Percentiles rank a stretch among this genome's conserved stretches.
Conservation (phyloP, 768 basidiomycete genomes). For the Mycena alexandri region DNA sequence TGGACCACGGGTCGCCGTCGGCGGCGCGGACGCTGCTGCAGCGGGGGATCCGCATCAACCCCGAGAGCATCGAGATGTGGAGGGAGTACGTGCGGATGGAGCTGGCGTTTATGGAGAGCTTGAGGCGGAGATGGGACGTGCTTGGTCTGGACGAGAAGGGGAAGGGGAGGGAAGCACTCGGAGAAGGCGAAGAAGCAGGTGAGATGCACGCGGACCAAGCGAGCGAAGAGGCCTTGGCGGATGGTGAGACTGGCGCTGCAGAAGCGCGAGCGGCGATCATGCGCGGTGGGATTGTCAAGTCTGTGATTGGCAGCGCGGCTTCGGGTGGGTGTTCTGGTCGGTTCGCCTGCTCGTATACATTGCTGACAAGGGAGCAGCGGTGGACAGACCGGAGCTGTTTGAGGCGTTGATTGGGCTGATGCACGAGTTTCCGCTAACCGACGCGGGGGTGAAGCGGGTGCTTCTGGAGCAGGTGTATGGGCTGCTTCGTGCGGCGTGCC, state of each 20-base stretch:
- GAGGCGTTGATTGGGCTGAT: constrained; percentile 53
- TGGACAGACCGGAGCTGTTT: constrained; percentile 59
- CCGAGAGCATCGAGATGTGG: constrained; percentile 84
- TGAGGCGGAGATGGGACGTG: constrained; percentile 83
- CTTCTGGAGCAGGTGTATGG: constrained; percentile 55
- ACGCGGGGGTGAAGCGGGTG: constrained; percentile 41
- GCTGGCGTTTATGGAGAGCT: constrained; percentile 83
- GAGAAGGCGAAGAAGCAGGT: constrained; percentile 40
- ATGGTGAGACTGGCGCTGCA: constrained; percentile 52
- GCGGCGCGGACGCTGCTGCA: constrained; percentile 87
- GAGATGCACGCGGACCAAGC: constrained; percentile 43
- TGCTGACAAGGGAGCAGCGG: constrained; percentile 45
- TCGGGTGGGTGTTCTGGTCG: constrained; percentile 62
- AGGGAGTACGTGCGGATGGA: constrained; percentile 93
- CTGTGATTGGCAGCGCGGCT: constrained; percentile 80
- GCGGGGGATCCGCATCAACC: constrained; percentile 85
- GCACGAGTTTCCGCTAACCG: constrained; percentile 49
- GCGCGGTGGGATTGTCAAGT: constrained; percentile 83
- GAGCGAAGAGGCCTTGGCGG: constrained; percentile 55
- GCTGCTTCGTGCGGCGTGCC: constrained; percentile 48
- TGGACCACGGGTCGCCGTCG: constrained; percentile 78
- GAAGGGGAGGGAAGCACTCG: constrained; percentile 42
- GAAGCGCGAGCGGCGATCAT: constrained; percentile 76
- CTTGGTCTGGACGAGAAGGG: constrained; percentile 70
- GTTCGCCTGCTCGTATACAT: not conserved